Base-by-base conservation (phyloP, 768 basidiomycete genomes). In the Sporobolomyces pararoseus region DNA sequence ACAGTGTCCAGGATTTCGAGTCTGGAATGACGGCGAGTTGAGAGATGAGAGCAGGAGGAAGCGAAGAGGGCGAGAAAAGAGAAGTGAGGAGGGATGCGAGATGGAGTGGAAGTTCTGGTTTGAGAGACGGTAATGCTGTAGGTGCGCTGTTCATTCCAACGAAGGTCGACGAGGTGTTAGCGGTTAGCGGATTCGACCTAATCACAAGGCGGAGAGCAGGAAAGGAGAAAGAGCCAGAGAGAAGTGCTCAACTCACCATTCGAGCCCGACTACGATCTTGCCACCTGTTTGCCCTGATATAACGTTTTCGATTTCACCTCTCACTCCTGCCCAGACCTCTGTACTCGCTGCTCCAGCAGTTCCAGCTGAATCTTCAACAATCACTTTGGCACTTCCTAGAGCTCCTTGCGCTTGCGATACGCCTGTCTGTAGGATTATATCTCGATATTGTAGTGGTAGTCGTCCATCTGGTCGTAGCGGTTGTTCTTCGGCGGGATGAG, bases 401-500 rank as follows among this genome's bases (percentile, higher is more conserved):
- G 91, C 88, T 7, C 90, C 83, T 7, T 90, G 89, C 1, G 69
- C 69, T 12, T 61, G 64, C 21, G 86, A 86, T 2, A 89, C 84
- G 27, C 88, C 89, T 0, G 89, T 89, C 79, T 90, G 87, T 34
- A 94, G 84, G 12, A 85, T 81, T 27, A 93, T 83, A 0, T 84
- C 80, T 34, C 91, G 83, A 75, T 84, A 92, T 71, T 89, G 87
- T 42, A 82, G 79, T 0, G 88, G 81, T 9, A 81, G 76, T 25
- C 91, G 87, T 1, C 90, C 90, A 78, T 94, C 91, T 6, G 85
- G 83, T 59, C 91, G 88, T n/a, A 86, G 80, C 2, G 90, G 85
- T 3, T 84, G 83, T 1, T 63, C 61, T 53, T 79, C 78, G 2
- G 84, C 82, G 25, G 84, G 81, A 7, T 91, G 81, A 0, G 89